Percentiles rank a stretch among this genome's conserved stretches.
Conservation (phyloP, 768 basidiomycete genomes). For the Tubosaeta brunneosetosa region DNA sequence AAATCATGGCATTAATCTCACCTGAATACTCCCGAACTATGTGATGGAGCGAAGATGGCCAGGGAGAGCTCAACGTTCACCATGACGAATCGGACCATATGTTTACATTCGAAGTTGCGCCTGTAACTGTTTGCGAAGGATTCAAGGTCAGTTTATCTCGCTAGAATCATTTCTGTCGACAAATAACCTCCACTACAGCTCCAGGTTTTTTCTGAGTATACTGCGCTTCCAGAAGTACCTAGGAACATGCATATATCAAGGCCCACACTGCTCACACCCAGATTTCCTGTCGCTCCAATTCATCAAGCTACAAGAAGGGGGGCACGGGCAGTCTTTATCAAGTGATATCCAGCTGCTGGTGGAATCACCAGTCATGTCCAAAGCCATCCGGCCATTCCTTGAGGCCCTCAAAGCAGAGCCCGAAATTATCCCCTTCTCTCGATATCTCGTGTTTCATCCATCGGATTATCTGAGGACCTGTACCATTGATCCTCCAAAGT, state of each 20-base stretch:
- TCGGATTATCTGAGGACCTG: constrained; percentile 30
- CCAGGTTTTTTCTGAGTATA: constrained; percentile 12
- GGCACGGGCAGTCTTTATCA: constrained; percentile 20
- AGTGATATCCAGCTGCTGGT: constrained; percentile 39
- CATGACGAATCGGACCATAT: constrained; percentile 40
- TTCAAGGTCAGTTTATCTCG: constrained; percentile 36
- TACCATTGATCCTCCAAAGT: constrained; percentile 48
- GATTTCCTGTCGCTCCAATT: too few relatives aligned
- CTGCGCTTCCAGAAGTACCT: constrained; percentile 7
- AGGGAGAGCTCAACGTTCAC: constrained; percentile 25
- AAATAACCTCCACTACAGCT: not conserved
- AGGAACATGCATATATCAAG: constrained; percentile 3
- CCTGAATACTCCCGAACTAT: constrained; percentile 41
- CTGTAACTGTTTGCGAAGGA: constrained; percentile 39
- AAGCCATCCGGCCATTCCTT: constrained; percentile 64
- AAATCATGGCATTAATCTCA: constrained; percentile 48
- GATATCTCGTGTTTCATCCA: constrained; percentile 46
- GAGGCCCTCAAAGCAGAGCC: constrained; percentile 57
- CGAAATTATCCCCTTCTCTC: constrained; percentile 49
- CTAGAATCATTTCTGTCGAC: not conserved
- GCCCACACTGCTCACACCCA: constrained; percentile 16
- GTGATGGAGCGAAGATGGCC: constrained; percentile 38
- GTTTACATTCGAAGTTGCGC: constrained; percentile 48
- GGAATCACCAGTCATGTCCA: constrained; percentile 63
- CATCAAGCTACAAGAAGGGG: too few relatives aligned